Percentiles rank a stretch among this genome's conserved stretches.
Conservation (phyloP, 2,329 filamentous ascomycete genomes). For the Trichoderma harzianum region DNA sequence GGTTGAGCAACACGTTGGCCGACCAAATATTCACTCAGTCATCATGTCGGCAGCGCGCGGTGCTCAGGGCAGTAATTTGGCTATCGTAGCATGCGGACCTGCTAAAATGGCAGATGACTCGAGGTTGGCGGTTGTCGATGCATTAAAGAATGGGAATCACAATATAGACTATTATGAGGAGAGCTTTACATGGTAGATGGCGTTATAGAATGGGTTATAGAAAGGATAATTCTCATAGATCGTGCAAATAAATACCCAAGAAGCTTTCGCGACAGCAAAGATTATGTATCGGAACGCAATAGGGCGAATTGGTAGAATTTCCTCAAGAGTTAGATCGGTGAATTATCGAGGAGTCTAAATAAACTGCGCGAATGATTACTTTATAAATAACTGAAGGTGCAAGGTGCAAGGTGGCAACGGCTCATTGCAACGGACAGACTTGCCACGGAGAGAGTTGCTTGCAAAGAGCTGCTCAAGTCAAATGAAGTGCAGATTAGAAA, state of each 20-base stretch:
- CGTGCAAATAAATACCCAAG: no score
- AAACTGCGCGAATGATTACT: not conserved
- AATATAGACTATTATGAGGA: slow-evolving; percentile 43
- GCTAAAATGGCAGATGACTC: slow-evolving; percentile 44
- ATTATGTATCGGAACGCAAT: not conserved
- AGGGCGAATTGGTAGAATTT: no score
- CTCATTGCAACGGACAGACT: not conserved
- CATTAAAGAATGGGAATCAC: slow-evolving; percentile 27
- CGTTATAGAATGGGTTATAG: not conserved
- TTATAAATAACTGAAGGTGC: not conserved
- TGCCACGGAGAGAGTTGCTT: not conserved
- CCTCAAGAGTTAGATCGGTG: rapidly evolving
- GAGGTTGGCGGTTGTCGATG: slow-evolving; percentile 34
- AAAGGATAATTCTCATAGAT: not conserved
- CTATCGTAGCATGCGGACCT: slow-evolving; percentile 45
- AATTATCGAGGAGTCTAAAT: not conserved
- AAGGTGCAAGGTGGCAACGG: not conserved
- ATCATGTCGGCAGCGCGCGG: slow-evolving; percentile 29
- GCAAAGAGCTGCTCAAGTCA: not conserved
- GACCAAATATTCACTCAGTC: slow-evolving; percentile 35
- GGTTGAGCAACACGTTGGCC: slow-evolving; percentile 24
- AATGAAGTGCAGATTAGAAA: not conserved
- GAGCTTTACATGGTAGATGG: slow-evolving; percentile 40
- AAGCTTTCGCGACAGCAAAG: not conserved
- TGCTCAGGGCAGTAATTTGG: slow-evolving; percentile 29